Evolutionary conservation across 176 grass and related monocot genomes (phyloP).

Genomic region (Bolboschoenus planiculmis): DNA sequence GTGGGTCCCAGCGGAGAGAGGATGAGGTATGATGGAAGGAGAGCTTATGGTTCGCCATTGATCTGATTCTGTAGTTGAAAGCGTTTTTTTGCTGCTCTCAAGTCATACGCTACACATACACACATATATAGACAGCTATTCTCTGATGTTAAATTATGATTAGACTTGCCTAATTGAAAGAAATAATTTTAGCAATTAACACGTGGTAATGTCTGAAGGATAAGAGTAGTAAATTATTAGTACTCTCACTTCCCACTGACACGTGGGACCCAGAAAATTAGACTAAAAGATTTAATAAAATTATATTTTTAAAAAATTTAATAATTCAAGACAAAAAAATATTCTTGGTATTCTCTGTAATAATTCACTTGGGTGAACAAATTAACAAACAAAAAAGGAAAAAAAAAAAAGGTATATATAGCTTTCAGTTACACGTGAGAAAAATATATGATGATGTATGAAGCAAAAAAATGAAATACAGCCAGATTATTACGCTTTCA

Average conservation of each 20-base stretch:
- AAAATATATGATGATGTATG: background rate
- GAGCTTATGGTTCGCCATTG: background rate
- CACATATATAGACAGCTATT: background rate
- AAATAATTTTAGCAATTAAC: background rate
- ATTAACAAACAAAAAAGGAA: too few species aligned
- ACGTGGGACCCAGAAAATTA: background rate
- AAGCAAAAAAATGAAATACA: background rate
- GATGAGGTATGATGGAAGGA: constrained; percentile 2
- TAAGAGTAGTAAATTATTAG: background rate
- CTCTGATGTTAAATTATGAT: background rate
- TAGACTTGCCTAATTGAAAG: background rate
- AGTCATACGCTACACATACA: background rate
- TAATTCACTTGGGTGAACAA: background rate
- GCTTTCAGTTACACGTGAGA: constrained; percentile 1
- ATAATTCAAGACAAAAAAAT: background rate
- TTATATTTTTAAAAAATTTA: background rate
- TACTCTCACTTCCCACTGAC: background rate
- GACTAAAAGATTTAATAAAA: too few species aligned
- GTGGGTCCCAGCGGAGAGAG: background rate
- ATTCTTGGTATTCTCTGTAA: background rate
- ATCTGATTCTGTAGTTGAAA: background rate
- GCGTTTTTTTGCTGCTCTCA: background rate
- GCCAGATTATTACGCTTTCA: background rate
- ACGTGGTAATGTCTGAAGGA: background rate
- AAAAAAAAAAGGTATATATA: background rate